phyloP scores from a whole-genome alignment of 2,329 filamentous ascomycete species.

The Emergomyces africanus region DNA sequence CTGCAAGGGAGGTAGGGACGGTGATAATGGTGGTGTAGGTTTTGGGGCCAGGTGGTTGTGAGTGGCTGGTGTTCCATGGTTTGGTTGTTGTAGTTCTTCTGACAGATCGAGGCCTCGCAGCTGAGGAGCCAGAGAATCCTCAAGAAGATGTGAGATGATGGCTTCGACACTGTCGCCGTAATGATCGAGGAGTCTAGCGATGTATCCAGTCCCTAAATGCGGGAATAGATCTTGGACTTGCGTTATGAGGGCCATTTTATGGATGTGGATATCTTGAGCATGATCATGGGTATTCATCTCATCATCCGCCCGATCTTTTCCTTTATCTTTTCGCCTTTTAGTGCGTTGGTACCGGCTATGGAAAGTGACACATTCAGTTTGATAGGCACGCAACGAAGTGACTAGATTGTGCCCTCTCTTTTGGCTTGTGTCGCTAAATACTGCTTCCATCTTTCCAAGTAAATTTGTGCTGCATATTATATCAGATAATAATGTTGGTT shows the following conservation, averaged over 20 bases:
- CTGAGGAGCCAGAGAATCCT: slow-evolving; percentile 59
- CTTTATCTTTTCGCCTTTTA: slow-evolving; percentile 24
- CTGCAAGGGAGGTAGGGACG: slow-evolving; percentile 19
- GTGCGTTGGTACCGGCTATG: slow-evolving; percentile 32
- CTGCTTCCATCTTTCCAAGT: slow-evolving; percentile 34
- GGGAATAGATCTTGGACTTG: slow-evolving; percentile 93
- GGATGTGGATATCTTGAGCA: slow-evolving; percentile 51
- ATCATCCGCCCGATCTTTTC: slow-evolving; percentile 23
- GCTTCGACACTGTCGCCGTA: slow-evolving; percentile 67
- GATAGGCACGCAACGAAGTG: slow-evolving; percentile 27
- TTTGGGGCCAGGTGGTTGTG: slow-evolving; percentile 40
- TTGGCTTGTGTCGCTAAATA: slow-evolving; percentile 20
- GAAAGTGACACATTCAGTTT: slow-evolving; percentile 24
- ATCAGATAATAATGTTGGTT: slow-evolving; percentile 60
- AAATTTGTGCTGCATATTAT: slow-evolving; percentile 71
- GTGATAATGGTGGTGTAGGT: slow-evolving; percentile 37
- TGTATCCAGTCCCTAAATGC: slow-evolving; percentile 68
- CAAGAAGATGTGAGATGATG: slow-evolving; percentile 68
- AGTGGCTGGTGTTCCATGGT: slow-evolving; percentile 16
- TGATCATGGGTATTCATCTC: slow-evolving; percentile 12
- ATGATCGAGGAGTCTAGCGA: slow-evolving; percentile 65
- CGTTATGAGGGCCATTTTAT: slow-evolving; percentile 71
- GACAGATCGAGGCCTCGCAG: slow-evolving; percentile 49
- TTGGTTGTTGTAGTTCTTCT: slow-evolving; percentile 5
- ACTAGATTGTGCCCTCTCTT: slow-evolving; percentile 31